A percentile compares a stretch with the other conserved stretches of the same genome.
phyloP scores from a whole-genome alignment of 2,329 filamentous ascomycete species.

The Xylariaceae sp. region DNA sequence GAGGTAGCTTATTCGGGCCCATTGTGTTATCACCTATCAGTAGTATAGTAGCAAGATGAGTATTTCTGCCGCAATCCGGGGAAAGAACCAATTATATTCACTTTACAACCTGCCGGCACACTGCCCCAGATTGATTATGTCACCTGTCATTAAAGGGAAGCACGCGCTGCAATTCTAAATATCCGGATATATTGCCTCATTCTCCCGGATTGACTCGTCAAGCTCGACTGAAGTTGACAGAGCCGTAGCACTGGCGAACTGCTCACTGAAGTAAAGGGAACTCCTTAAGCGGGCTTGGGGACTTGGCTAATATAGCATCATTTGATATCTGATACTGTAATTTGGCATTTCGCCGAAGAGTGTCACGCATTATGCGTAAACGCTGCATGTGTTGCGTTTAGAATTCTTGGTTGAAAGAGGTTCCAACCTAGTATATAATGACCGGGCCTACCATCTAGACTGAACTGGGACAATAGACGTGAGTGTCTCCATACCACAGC shows the following conservation, averaged over 20 bases:
- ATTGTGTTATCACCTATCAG: slow-evolving; percentile 9
- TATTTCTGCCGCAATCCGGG: background rate
- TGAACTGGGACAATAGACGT: no score
- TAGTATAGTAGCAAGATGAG: background rate
- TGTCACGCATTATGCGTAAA: slow-evolving; percentile 1
- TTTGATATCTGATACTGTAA: background rate
- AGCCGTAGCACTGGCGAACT: background rate
- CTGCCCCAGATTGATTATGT: slow-evolving; percentile 22
- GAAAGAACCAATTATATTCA: slow-evolving; percentile 13
- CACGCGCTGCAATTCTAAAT: slow-evolving; percentile 19
- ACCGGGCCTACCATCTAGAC: no score
- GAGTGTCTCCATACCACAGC: background rate
- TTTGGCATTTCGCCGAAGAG: slow-evolving; percentile 16
- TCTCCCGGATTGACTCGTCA: slow-evolving; percentile 20
- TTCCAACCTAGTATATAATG: no score
- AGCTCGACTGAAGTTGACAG: background rate
- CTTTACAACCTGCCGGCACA: slow-evolving; percentile 4
- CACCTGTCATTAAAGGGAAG: slow-evolving; percentile 21
- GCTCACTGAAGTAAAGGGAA: background rate
- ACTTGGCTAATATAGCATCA: slow-evolving; percentile 18
- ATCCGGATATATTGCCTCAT: slow-evolving; percentile 31
- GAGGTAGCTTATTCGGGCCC: slow-evolving; percentile 10
- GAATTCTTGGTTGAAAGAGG: no score
- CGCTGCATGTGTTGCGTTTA: no score
- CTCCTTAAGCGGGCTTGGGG: slow-evolving; percentile 2